Conservation (phyloP, 495 filamentous ascomycete genomes). For the Podospora conica region DNA sequence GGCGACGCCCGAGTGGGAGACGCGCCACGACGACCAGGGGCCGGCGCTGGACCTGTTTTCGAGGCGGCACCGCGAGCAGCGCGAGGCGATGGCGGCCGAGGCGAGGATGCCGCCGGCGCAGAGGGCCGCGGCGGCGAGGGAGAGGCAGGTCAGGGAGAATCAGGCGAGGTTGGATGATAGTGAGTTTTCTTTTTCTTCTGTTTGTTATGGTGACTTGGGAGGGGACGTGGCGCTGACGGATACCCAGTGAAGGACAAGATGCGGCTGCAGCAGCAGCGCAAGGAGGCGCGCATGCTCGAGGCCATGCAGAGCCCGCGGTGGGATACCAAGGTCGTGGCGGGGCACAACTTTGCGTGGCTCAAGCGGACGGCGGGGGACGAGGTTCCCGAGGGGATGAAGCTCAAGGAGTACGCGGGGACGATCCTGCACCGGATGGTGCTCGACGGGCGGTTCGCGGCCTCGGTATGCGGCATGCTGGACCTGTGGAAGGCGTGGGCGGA, state of each 20-base stretch:
- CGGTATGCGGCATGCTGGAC: slow-evolving; percentile 47
- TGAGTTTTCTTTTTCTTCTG: slow-evolving; percentile 20
- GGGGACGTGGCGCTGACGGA: slow-evolving; percentile 2
- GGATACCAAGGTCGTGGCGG: slow-evolving; percentile 45
- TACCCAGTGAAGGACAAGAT: slow-evolving; percentile 31
- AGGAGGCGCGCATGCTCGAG: slow-evolving; percentile 42
- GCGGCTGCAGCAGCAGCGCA: slow-evolving; percentile 33
- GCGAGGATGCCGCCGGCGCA: slow-evolving; percentile 40
- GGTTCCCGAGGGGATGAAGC: slow-evolving; percentile 16
- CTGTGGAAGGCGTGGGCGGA: slow-evolving; percentile 53
- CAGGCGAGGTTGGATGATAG: slow-evolving; percentile 37
- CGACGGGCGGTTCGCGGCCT: slow-evolving; percentile 39
- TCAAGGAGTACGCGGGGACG: slow-evolving; percentile 42
- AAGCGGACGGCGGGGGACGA: slow-evolving; percentile 22
- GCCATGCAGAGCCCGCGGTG: slow-evolving; percentile 53
- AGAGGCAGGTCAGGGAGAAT: slow-evolving; percentile 32
- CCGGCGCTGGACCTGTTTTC: slow-evolving; percentile 35
- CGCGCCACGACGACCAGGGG: slow-evolving; percentile 34
- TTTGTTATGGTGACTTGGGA: not conserved
- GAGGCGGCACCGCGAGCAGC: slow-evolving; percentile 32
- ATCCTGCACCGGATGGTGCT: slow-evolving; percentile 51
- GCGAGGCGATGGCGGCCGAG: slow-evolving; percentile 40
- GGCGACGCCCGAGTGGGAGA: slow-evolving; percentile 52
- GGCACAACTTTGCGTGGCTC: slow-evolving; percentile 45
- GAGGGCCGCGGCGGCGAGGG: slow-evolving; percentile 34